Evolutionary conservation across 1,284 basidiomycete species (phyloP), one percentile per base, ranked within the genome.

Genomic region (Leccinum huronense): DNA sequence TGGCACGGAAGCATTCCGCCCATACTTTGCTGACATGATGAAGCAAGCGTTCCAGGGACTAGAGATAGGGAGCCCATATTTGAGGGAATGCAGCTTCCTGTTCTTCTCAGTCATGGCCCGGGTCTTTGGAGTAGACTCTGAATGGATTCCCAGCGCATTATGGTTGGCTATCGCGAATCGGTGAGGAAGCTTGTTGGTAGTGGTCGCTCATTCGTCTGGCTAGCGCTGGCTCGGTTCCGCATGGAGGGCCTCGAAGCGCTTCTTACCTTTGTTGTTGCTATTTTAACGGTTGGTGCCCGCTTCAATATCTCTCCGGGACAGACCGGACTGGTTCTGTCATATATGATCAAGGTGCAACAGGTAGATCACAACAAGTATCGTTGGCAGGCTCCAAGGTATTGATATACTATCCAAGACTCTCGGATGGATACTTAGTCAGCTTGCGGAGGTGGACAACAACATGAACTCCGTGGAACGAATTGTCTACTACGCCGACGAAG

Each of bases 91-190:
- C 79, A 94, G 91, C 73, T 99, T 98, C 88, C 84, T 99, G 73
- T 98, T 98, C 87, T 99, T 99, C 72, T 94, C 95, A 66, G 95
- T 97, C 70, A 97, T 99, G 93, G 91, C 96, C 31, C 87, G 93
- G 61, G 95, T 99, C 33, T 99, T 98, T 73, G 93, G 89, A 66
- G 93, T 9, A 2, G 9, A 36, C 13, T 31, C 58, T 62, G 27
- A 65, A 31, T 45, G 68, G 31, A 60, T 63, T 27, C 54, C n/a
- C 59, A 85, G 92, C 42, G 94, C 95, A 2, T 97, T 96, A 75
- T 94, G 89, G 86, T 77, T 97, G 66, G 94, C 92, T 0, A 84
- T 91, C 27, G 82, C 86, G 13, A 95, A 95, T 74, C 90, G 77
- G 86, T 83, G 57, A 63, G 77, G 7, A 60, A 45, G 51, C 57